Evolutionary conservation across 208 protist species (phyloP).

Genomic region (Herpetomonas samuelpessoai): DNA sequence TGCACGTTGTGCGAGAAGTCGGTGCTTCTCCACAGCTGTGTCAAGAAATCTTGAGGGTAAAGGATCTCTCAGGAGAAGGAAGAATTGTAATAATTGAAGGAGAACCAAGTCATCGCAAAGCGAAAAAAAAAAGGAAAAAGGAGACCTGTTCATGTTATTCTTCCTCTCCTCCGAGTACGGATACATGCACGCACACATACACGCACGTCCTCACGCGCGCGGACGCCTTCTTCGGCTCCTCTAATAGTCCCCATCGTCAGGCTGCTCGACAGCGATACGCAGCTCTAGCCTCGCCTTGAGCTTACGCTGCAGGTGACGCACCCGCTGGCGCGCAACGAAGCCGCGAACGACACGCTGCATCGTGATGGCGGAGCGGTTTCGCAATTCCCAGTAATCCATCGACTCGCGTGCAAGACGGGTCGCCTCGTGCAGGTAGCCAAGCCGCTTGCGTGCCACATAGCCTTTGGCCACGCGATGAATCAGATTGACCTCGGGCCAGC

Average conservation of each 20-base stretch:
- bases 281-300: constrained; percentile 40
- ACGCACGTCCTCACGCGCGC: background rate
- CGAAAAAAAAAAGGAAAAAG: background rate
- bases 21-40: too few relatives aligned
- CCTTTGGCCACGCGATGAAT: constrained; percentile 41
- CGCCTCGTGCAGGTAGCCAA: constrained; percentile 29
- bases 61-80: too few relatives aligned
- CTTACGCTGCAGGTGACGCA: constrained; percentile 37
- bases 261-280: constrained; percentile 35
- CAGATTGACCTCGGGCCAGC: constrained; percentile 28
- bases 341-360: constrained; percentile 47
- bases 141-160: too few relatives aligned
- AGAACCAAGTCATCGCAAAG: background rate
- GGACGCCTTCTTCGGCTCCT: background rate
- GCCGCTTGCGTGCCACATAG: constrained; percentile 22
- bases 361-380: constrained; percentile 29
- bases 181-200: background rate
- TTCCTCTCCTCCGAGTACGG: too few relatives aligned
- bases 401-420: constrained; percentile 15
- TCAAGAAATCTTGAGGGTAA: too few relatives aligned
- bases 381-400: constrained; percentile 36
- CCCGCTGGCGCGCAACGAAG: constrained; percentile 41
- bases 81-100: too few relatives aligned
- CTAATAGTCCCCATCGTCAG: constrained; percentile 25
- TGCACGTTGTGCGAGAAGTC: too few relatives aligned